Base-by-base conservation (phyloP, 768 basidiomycete genomes). In the Mycena metata region DNA sequence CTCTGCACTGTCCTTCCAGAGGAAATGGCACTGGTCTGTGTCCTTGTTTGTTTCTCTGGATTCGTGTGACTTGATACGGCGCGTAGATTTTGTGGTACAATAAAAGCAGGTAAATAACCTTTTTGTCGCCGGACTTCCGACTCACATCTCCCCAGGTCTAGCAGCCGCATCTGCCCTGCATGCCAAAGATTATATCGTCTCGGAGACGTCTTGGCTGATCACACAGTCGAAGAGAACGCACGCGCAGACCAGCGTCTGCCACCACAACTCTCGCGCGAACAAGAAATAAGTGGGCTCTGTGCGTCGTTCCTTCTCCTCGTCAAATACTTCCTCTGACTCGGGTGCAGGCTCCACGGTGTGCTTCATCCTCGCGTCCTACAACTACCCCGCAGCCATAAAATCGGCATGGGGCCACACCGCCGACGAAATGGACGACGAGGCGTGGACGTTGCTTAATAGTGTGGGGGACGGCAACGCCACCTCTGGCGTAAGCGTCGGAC, bases 21-120 rank as follows among this genome's bases (percentile, higher is more conserved):
- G 68, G 93, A 95, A 69, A 85, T 82, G 4, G 92, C 94, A 0
- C 74, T 91, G 69, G 93, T 94, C 5, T 39, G 15, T 71, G 52
- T 89, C 80, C 26, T 39, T 21, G 54, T 54, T 12, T 10, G 16
- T 56, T 23, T 52, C 26, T 59, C n/a, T 6, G 30, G 30, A 30
- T 39, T 39, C 5, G 19, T 41, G 39, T 60, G 10, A 57, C 21
- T 41, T 39, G 30, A 30, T 3, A 30, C 30, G 30, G 30, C 30
- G 30, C 49, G 23, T 68, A 93, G 92, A 89, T 92, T 12, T 72
- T 94, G 15, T 95, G 93, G 93, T 94, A 95, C 74, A 95, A 95
- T 82, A 93, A 93, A 79, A 93, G 91, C 74, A 86, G 94, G 67
- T 69, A 46, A 8, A 33, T 50, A 21, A 11, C 5, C 12, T 2